phyloP scores from a whole-genome alignment of 495 filamentous ascomycete species.

The Apodospora peruviana region DNA sequence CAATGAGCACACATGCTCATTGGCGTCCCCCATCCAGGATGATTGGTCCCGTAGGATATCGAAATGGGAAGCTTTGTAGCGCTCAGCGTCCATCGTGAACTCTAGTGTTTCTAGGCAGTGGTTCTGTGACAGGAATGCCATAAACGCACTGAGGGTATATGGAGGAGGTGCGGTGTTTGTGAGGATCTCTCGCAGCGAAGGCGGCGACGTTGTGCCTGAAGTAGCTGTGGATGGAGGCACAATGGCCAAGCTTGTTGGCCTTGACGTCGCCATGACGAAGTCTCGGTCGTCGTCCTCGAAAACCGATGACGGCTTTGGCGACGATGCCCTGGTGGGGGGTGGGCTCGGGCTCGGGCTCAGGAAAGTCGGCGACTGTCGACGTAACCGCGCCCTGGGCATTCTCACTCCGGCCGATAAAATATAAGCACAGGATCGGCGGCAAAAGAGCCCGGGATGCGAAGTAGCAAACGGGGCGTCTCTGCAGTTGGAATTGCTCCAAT shows the following conservation, averaged over 20 bases:
- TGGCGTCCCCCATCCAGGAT: constrained; percentile 40
- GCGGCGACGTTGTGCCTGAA: constrained; percentile 52
- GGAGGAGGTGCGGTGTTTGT: constrained; percentile 81
- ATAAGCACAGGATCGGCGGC: background rate
- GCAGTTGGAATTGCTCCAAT: constrained; percentile 7
- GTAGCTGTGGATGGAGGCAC: constrained; percentile 25
- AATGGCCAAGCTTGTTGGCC: constrained; percentile 41
- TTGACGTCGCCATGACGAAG: constrained; percentile 40
- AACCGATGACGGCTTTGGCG: constrained; percentile 32
- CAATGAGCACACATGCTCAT: constrained; percentile 67
- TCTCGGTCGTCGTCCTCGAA: constrained; percentile 35
- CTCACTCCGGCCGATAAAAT: constrained; percentile 14
- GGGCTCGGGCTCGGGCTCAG: constrained; percentile 28
- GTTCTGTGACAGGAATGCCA: constrained; percentile 94
- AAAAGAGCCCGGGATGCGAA: background rate
- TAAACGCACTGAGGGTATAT: constrained; percentile 91
- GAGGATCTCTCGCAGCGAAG: constrained; percentile 81
- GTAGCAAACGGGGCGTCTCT: constrained; percentile 9
- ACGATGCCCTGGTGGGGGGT: constrained; percentile 25
- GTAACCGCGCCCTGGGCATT: constrained; percentile 40
- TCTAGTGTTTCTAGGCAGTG: constrained; percentile 96
- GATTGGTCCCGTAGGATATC: constrained; percentile 37
- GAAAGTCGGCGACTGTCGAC: constrained; percentile 35
- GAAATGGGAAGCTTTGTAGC: constrained; percentile 75
- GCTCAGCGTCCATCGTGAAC: constrained; percentile 90